Conservation (phyloP, 257 asterid genomes). For the Solanum sejunctum region DNA sequence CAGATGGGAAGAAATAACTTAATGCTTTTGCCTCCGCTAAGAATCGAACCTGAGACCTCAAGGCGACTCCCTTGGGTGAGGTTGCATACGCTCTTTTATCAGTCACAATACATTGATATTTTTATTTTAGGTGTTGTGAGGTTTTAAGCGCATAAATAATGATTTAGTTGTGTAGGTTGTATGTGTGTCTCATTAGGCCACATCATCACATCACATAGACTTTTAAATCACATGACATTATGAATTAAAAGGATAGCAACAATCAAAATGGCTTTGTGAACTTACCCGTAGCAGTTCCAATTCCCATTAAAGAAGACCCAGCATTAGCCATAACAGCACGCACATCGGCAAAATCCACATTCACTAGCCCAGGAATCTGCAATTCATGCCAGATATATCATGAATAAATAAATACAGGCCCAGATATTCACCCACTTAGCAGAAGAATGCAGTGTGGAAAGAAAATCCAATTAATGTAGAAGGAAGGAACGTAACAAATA, state of each 20-base stretch:
- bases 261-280: slow-evolving; percentile 3
- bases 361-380: slow-evolving; percentile 95
- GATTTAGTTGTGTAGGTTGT: background rate
- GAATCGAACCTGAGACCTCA: background rate
- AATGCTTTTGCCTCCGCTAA: background rate
- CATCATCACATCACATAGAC: background rate
- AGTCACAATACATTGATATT: background rate
- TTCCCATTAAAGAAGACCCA: slow-evolving; percentile 92
- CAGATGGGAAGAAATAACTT: background rate
- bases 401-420: background rate
- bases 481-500: background rate
- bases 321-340: slow-evolving; percentile 96
- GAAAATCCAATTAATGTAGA: background rate
- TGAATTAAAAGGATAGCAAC: background rate
- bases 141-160: background rate
- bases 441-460: background rate
- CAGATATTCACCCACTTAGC: background rate
- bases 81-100: background rate
- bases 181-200: background rate
- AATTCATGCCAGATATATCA: slow-evolving; percentile 8
- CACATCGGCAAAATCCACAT: slow-evolving; percentile 97
- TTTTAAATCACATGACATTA: background rate
- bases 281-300: slow-evolving; percentile 92
- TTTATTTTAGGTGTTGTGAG: background rate
- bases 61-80: background rate